Evolutionary conservation across 1,139 yeast species (phyloP), one percentile per base, ranked within the genome.

Genomic region (Hanseniaspora sp.): DNA sequence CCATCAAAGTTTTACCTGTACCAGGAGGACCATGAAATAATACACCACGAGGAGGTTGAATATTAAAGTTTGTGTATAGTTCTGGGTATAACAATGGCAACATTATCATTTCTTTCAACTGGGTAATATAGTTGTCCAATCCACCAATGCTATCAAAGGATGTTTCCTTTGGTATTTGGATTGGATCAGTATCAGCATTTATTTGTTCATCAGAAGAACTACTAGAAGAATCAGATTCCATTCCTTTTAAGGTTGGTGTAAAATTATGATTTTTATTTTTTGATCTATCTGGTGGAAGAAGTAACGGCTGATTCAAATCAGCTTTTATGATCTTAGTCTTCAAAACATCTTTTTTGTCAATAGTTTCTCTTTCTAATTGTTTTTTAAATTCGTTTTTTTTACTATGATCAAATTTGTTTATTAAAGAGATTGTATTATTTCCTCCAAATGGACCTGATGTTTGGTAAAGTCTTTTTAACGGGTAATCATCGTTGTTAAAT

Each of bases 11-110:
- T 66, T 94, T 94, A 74, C 99, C 99, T 0, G 98, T 94, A 60
- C 99, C 99, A 1, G 99, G 99, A 4, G 98, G 99, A 43, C 99
- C 99, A 69, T 94, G 98, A 71, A 94, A 94, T 55, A 94, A 70
- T 1, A 94, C 99, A 59, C 99, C 99, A 60, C 98, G 75, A 15
- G 99, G 99, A 2, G 99, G 98, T 0, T 96, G 87, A 38, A 92
- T 88, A 55, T 81, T 83, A 65, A 94, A 94, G 64, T 83, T 82
- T 62, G 87, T 87, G 64, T 90, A 94, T 18, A 94, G 77, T 66
- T 94, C 98, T 0, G 99, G 98, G 61, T 94, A 94, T 56, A 90
- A 70, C 58, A 94, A 71, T 0, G 99, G 99, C 56, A 94, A 71
- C 0, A 95, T 88, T 11, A 94, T 95, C 99, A 94, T 94, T 69